Evolutionary conservation across 768 basidiomycete species (phyloP).

Genomic region (Xerocomellus intermedius): DNA sequence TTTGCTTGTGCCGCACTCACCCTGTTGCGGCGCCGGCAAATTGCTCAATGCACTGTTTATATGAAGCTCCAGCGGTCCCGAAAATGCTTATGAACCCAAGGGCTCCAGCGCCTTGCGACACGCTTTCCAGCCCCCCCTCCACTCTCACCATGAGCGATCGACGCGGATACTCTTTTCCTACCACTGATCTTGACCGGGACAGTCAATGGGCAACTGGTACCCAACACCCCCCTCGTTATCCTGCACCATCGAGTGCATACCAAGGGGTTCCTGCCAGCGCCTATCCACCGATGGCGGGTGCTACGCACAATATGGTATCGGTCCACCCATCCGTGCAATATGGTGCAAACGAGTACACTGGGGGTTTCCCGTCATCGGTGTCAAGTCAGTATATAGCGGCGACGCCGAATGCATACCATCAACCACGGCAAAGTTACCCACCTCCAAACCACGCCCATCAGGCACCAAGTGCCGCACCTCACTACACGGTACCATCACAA

Average conservation of each 20-base stretch:
- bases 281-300: slow-evolving; percentile 17
- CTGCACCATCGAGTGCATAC: slow-evolving; percentile 21
- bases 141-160: slow-evolving; percentile 27
- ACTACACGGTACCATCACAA: slow-evolving; percentile 28
- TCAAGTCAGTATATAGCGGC: slow-evolving; percentile 22
- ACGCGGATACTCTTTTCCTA: slow-evolving; percentile 29
- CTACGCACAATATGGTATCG: slow-evolving; percentile 21
- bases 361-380: slow-evolving; percentile 11
- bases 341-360: slow-evolving; percentile 21
- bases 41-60: slow-evolving; percentile 26
- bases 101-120: slow-evolving; percentile 7
- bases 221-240: slow-evolving; percentile 27
- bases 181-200: slow-evolving; percentile 14
- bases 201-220: slow-evolving; percentile 24
- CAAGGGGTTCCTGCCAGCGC: slow-evolving; percentile 13
- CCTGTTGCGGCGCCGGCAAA: slow-evolving; percentile 35
- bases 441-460: slow-evolving; percentile 27
- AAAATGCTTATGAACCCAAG: slow-evolving; percentile 36
- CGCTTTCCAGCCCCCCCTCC: slow-evolving; percentile 8
- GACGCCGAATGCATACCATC: slow-evolving; percentile 20
- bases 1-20: slow-evolving; percentile 30
- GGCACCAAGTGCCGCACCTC: slow-evolving; percentile 36
- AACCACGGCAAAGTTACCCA: slow-evolving; percentile 27
- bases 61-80: slow-evolving; percentile 30
- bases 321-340: slow-evolving; percentile 24